Evolutionary conservation across 2,329 filamentous ascomycete species (phyloP), one percentile per base, ranked within the genome.

Genomic region (Nigrograna mackinnonii): DNA sequence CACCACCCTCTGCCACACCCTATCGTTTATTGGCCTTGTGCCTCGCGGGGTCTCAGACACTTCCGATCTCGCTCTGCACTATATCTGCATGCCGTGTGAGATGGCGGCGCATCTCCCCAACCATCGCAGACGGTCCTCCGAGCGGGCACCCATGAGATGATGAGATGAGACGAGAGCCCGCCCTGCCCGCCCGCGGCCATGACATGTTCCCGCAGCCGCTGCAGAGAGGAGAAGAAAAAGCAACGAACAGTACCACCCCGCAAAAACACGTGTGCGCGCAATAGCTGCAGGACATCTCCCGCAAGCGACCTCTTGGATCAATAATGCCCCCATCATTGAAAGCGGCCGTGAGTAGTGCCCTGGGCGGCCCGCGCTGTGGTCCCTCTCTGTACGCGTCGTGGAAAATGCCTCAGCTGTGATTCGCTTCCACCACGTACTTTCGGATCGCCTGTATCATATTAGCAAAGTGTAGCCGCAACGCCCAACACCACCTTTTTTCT

Each of bases 401-500:
- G 35, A 54, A 47, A 43, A 56, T 50, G 52, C 49, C 47, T 67
- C 58, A 67, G 34, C 55, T 55, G 26, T 64, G 62, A 66, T 66
- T 66, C 60, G 62, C 62, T 46, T 59, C 54, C 34, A 66, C 55
- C 13, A 70, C 60, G 43, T 71, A 71, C 54, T 69, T 70, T 41
- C 63, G 59, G 49, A 71, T 63, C 37, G 68, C 67, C 68, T 70
- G 49, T 35, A 41, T 48, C n/a, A n/a, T n/a, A n/a, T n/a, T n/a
- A n/a, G n/a, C n/a, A n/a, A n/a, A n/a, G n/a, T n/a, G n/a, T n/a
- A n/a, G n/a, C n/a, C n/a, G n/a, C n/a, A n/a, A n/a, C n/a, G 37
- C 42, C 21, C 34, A 28, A 35, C 22, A 30, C 37, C 33, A 47
- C 43, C 43, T 57, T 43, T 54, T 46, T 43, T n/a, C 39, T 35